Evolutionary conservation across 1,139 yeast species (phyloP), one percentile per base, ranked within the genome.

Genomic region (Debaryomyces subglobosus): DNA sequence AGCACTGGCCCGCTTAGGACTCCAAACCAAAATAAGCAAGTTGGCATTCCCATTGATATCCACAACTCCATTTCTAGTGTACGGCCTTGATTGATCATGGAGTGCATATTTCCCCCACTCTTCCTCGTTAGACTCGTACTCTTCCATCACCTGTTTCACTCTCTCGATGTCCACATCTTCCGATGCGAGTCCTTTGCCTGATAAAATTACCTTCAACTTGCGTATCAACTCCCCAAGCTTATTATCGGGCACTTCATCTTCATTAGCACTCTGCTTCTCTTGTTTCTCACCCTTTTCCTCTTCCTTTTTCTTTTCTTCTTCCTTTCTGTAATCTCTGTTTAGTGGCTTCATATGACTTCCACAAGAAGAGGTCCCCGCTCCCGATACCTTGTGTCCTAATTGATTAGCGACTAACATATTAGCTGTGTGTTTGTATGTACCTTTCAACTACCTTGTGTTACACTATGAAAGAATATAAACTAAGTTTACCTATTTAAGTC

Each of bases 31-130:
- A 13, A 86, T 68, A 44, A 87, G 72, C 53, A 86, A 69, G 60
- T 86, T 85, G 43, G 90, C 92, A 65, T 85, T 84, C 29, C 81
- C 79, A 62, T 84, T 84, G 60, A 85, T 79, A 60, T 85, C 81
- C 53, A 82, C 81, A 23, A 86, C 81, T 1, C 90, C 90, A 60
- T 86, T 86, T 50, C 85, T 65, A 24, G 85, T 75, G 63, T 82
- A 82, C 50, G 72, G 76, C 48, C 81, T 63, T 18, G 77, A 61
- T 2, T 70, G 56, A 56, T 86, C 91, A 42, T 72, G 74, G 30
- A 81, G 69, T 2, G 89, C 90, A 63, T 71, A 84, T 52, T 72
- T 70, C 37, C 60, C 59, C 94, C 94, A 86, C 54, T 86, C 89
- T 1, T 57, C 49, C 50, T 74, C 80, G 46, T 69, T 58, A 4